Percentiles rank a stretch among this genome's conserved stretches.
phyloP scores from a whole-genome alignment of 1,139 yeast genomes.

The Yarrowia galli region DNA sequence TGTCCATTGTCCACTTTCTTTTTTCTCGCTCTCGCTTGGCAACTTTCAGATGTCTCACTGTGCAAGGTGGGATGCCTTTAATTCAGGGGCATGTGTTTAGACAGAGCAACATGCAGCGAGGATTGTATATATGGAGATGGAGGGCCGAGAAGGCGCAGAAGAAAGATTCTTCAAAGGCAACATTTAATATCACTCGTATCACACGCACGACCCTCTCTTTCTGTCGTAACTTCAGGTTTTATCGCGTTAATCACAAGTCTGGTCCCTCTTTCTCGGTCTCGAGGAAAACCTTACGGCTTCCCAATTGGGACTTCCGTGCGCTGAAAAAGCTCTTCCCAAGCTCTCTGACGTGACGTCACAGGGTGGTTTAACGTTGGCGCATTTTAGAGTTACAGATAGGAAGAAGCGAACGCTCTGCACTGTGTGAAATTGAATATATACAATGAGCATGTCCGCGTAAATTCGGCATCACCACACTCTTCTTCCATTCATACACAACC shows the following conservation, averaged over 20 bases:
- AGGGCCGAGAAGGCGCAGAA: background rate
- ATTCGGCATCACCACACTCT: background rate
- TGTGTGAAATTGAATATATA: constrained; percentile 10
- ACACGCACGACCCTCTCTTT: background rate
- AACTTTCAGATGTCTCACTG: constrained; percentile 17
- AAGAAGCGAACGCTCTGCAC: background rate
- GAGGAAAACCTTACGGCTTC: constrained; percentile 20
- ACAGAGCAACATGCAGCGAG: background rate
- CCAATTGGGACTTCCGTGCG: constrained; percentile 11
- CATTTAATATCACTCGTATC: constrained; percentile 16
- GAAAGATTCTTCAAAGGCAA: background rate
- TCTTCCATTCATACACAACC: background rate
- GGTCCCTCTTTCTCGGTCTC: background rate
- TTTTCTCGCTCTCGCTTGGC: constrained; percentile 12
- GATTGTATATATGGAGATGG: background rate
- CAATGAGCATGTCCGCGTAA: constrained; percentile 12
- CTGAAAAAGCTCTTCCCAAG: background rate
- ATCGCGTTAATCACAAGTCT: background rate
- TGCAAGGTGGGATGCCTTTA: constrained; percentile 28
- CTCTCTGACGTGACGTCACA: constrained; percentile 23
- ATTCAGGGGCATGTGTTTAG: constrained; percentile 34
- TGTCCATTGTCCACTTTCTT: background rate
- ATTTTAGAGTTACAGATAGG: constrained; percentile 1
- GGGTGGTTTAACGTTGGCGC: background rate
- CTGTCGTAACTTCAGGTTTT: background rate